Evolutionary conservation across 1,284 basidiomycete genomes (phyloP), one percentile per base, ranked within the genome.

Genomic region (Malassezia arunalokei): DNA sequence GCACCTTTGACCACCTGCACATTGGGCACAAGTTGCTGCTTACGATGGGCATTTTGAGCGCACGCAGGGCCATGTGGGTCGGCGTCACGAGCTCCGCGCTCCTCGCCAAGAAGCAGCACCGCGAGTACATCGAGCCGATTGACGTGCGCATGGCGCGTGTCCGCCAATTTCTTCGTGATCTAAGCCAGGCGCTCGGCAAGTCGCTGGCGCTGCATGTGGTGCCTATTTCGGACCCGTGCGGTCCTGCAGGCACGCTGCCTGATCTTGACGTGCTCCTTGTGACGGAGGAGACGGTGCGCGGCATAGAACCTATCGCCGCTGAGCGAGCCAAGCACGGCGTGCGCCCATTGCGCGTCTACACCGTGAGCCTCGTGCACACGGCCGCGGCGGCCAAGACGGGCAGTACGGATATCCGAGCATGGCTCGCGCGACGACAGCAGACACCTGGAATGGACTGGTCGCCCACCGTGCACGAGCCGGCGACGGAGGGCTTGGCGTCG

Each of bases 1-100:
- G 84, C 8, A 98, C 92, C 0, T 98, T 98, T 73, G 92, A 99
- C 74, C 94, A 98, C 71, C 80, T 99, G 14, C 92, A 99, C 72
- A 83, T 89, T 1, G 92, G 92, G 0, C 92, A 99, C 78, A 96
- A 96, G 76, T 91, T 98, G 55, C 80, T 99, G 33, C 80, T 99
- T 5, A 87, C 87, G 63, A 88, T 94, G 81, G 84, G 82, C 7
- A 82, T 85, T 1, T 88, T 86, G 78, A 81, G 95, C 54, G 79
- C 88, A 0, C 74, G 76, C 42, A 74, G 79, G 59, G 88, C 87
- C 72, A 75, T 98, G 65, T 87, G 98, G 58, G 82, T 94, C 49
- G 94, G 94, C 5, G 78, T 98, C 33, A 70, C 71, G 85, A 84
- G 83, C 66, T 85, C 89, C 64, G 73, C 75, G 1, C 78, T 95